Evolutionary conservation across 768 basidiomycete species (phyloP), one percentile per base, ranked within the genome.

Genomic region (Amanita molliuscula): DNA sequence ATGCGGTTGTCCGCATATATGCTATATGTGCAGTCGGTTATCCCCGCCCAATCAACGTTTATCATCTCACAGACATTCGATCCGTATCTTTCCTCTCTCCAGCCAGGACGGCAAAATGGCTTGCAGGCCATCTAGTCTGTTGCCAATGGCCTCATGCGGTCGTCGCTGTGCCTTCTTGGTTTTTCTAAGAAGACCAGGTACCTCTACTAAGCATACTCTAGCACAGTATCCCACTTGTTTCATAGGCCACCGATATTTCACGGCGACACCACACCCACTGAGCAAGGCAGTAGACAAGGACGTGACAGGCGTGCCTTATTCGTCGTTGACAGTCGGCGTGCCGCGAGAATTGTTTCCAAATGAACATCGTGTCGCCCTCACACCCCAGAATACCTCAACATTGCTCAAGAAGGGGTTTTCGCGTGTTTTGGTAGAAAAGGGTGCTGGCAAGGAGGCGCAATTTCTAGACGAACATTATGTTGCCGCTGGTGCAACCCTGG

Each of bases 361-460:
- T 54, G 90, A 93, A 62, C 75, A 82, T 44, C 79, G 90, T 47
- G 88, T 92, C 38, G 76, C 88, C 34, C 66, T 93, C 6, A 88
- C 90, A 0, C 90, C 90, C 3, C 78, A 83, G 60, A 91, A 90
- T 59, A 79, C 79, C 3, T 70, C 79, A 3, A 61, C 84, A 28
- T 71, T 93, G 43, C 74, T 78, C 51, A 92, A 92, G 74, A 92
- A 93, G 57, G 90, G 90, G 5, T 90, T 93, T 59, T 58, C 66
- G 5, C 73, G 73, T 48, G 78, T 93, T 43, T 70, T 92, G 31
- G 75, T 93, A 20, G 88, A 90, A 61, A 74, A 72, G 36, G 72
- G 77, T 53, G 84, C 87, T 16, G 90, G 90, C 40, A 62, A 64
- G 33, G 72, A 78, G 45, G 82, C 90, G 4, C 83, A 89, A 61